Conservation (phyloP, 768 basidiomycete species). For the Strobilomyces echinocephalus region DNA sequence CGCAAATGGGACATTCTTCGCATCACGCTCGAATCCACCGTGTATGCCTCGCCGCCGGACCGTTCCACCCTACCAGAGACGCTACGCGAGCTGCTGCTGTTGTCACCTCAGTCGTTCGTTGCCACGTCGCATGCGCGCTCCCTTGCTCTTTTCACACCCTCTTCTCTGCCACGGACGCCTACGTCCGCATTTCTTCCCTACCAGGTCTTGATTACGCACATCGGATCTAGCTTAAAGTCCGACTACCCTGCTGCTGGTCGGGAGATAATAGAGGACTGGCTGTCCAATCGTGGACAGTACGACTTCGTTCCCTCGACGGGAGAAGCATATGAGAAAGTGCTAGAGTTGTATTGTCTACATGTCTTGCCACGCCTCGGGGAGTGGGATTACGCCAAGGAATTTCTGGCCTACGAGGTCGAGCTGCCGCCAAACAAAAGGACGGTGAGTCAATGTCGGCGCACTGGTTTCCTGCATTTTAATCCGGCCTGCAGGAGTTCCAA, state of each 20-base stretch:
- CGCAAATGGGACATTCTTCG: slow-evolving; percentile 86
- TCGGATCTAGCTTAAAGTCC: slow-evolving; percentile 65
- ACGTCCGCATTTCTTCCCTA: slow-evolving; percentile 59
- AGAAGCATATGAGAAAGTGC: slow-evolving; percentile 66
- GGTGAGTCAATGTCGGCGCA: slow-evolving; percentile 36
- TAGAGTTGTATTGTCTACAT: slow-evolving; percentile 73
- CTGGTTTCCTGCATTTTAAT: slow-evolving; percentile 3
- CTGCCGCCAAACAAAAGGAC: slow-evolving; percentile 45
- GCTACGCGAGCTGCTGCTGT: slow-evolving; percentile 48
- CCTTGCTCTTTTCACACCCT: slow-evolving; percentile 61
- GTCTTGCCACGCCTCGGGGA: slow-evolving; percentile 68
- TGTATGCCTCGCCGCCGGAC: slow-evolving; percentile 54
- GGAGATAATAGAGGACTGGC: slow-evolving; percentile 73
- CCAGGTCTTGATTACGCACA: slow-evolving; percentile 64
- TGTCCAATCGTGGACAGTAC: slow-evolving; percentile 50
- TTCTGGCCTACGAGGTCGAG: slow-evolving; percentile 69
- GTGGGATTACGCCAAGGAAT: slow-evolving; percentile 78
- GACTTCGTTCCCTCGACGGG: slow-evolving; percentile 29
- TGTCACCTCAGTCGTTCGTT: slow-evolving; percentile 57
- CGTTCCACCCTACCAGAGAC: slow-evolving; percentile 42
- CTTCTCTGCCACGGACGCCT: slow-evolving; percentile 33
- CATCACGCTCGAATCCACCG: slow-evolving; percentile 74
- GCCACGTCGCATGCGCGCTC: slow-evolving; percentile 59
- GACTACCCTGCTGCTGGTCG: slow-evolving; percentile 58
- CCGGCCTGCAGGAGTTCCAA: slow-evolving; percentile 31